phyloP scores from a whole-genome alignment of 2,329 filamentous ascomycete species.

The Fusarium sp. region DNA sequence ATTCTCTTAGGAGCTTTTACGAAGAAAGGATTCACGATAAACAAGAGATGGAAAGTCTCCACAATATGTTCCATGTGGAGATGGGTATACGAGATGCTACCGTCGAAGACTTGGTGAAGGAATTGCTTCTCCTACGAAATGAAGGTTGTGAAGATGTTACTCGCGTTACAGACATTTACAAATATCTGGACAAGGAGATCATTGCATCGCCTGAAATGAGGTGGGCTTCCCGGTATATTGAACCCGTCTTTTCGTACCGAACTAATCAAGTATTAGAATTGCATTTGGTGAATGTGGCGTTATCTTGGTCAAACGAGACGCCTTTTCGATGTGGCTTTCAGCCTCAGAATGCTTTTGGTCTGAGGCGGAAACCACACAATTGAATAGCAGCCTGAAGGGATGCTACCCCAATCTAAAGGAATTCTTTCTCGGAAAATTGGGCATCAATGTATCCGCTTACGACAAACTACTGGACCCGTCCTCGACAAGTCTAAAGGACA shows the following conservation, averaged over 20 bases:
- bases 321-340: constrained; percentile 1
- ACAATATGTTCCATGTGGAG: background rate
- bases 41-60: background rate
- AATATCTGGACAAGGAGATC: background rate
- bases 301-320: background rate
- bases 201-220: background rate
- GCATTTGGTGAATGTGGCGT: constrained; percentile 6
- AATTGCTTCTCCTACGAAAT: background rate
- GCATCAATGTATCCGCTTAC: constrained; percentile 6
- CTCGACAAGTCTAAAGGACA: background rate
- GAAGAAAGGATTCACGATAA: background rate
- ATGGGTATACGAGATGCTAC: constrained; percentile 10
- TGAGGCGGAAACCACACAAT: background rate
- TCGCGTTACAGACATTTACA: background rate
- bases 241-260: rapidly evolving
- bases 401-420: background rate
- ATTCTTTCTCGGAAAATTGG: constrained; percentile 22
- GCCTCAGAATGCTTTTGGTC: constrained; percentile 23
- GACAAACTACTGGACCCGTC: constrained; percentile 17
- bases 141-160: background rate
- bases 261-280: constrained; percentile 6
- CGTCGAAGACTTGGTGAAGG: background rate
- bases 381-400: background rate
- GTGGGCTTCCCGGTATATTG: background rate
- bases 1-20: constrained; percentile 4